Evolutionary conservation across 192 early-diverging fungal species (phyloP), one percentile per base, ranked within the genome.

Genomic region (Dimargaris verticillata): DNA sequence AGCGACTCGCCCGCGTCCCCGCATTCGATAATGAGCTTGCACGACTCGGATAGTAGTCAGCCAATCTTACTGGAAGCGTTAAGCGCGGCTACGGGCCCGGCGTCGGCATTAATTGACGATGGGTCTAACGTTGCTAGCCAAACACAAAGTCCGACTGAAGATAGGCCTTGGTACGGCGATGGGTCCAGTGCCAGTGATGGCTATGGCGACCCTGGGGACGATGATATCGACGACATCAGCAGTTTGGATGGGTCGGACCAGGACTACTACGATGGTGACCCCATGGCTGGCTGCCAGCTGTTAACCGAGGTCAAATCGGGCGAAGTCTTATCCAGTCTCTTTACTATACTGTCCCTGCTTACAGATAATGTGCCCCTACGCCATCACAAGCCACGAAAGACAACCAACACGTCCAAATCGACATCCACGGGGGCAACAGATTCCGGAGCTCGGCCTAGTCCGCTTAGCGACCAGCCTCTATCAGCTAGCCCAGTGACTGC

Each of bases 291-390:
- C 10, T 81, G 83, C 66, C 83, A 77, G 20, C 68, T 91, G 29
- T 71, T 97, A 13, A 93, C 93, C 67, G 87, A 89, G 53, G 92
- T 99, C 24, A 80, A 81, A n/a, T 71, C 83, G 9, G 95, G 94
- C 9, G 89, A 88, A 15, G 88, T 92, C 0, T 85, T 99, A 7
- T 91, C 90, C 11, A 92, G 89, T 59, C 66, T 99, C 51, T 97
- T 97, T 72, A 84, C 85, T 0, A 95, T 99, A 61, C 75, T 99
- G 22, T 81, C 83, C 7, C 77, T 96, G 54, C 91, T 99, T 62
- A 87, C 89, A 0, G 87, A 90, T 47, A 81, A 82, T 52, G 81
- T 82, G 44, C 75, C 80, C 58, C 65, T 80, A 26, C 66, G 72
- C 13, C 73, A 76, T 44, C 61, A 75, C 45, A 29, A 18, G 33